Conservation (phyloP, 768 basidiomycete genomes). For the Pleurotus salmoneostramineus region DNA sequence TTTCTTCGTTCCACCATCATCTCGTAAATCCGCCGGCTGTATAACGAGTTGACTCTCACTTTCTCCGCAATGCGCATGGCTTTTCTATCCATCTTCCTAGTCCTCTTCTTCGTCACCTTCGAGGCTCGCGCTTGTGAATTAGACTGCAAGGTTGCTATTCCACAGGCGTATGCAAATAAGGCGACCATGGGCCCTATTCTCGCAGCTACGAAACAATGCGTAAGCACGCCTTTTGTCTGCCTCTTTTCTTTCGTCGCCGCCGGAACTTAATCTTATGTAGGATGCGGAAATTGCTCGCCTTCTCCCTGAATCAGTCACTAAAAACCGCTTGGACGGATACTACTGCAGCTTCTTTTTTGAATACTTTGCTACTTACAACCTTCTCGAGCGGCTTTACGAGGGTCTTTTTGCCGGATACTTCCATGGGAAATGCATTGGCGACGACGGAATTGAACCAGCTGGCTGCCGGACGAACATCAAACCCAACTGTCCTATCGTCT, state of each 20-base stretch:
- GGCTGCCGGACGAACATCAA: conserved; percentile 59
- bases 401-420: conserved; percentile 71
- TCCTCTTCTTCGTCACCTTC: too few species aligned
- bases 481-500: conserved; percentile 74
- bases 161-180: conserved; percentile 48
- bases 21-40: neutral
- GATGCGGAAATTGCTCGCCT: conserved; percentile 14
- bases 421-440: conserved; percentile 68
- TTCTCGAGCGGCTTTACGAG: conserved; percentile 40
- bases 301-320: conserved; percentile 18
- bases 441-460: conserved; percentile 48
- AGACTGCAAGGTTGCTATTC: conserved; percentile 60
- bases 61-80: too few species aligned
- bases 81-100: too few species aligned
- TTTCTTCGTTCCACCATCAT: neutral
- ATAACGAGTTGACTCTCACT: neutral
- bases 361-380: conserved; percentile 36
- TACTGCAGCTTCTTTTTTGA: conserved; percentile 44
- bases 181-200: conserved; percentile 40
- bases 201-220: conserved; percentile 35
- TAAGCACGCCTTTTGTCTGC: conserved; percentile 20
- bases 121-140: conserved; percentile 58
- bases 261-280: neutral
- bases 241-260: neutral
- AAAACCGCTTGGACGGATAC: conserved; percentile 6